Conservation (phyloP, 345 rosid genomes). For the Chamaenerion angustifolium region DNA sequence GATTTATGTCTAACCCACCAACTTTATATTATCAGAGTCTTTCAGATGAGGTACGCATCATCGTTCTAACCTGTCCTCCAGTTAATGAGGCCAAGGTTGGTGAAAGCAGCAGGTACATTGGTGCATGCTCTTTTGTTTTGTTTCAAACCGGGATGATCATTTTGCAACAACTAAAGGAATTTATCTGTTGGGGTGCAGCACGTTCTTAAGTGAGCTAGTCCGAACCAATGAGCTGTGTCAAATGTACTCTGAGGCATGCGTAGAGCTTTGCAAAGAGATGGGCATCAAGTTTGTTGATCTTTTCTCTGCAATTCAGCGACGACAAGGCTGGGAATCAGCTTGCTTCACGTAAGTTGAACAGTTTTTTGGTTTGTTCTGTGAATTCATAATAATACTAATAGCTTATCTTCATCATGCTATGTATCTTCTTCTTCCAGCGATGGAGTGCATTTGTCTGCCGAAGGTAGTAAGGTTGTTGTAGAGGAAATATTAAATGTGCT, state of each 20-base stretch:
- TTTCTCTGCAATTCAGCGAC: slow-evolving; percentile 49
- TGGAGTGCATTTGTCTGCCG: slow-evolving; percentile 75
- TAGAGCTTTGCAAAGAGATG: slow-evolving; percentile 60
- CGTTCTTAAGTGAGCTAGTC: slow-evolving; percentile 43
- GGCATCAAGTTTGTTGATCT: slow-evolving; percentile 63
- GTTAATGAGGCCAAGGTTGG: slow-evolving; percentile 68
- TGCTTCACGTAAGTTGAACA: slow-evolving; percentile 63
- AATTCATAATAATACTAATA: no score
- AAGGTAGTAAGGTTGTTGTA: slow-evolving; percentile 79
- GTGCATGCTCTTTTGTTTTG: no score
- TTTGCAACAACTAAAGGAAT: no score
- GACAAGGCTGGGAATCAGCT: slow-evolving; percentile 44
- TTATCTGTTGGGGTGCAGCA: background rate
- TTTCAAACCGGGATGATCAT: no score
- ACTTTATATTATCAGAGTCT: slow-evolving; percentile 42
- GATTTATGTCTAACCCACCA: no score
- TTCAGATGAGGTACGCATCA: slow-evolving; percentile 43
- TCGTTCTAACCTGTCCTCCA: slow-evolving; percentile 77
- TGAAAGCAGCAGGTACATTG: slow-evolving; percentile 41
- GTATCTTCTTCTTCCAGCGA: no score
- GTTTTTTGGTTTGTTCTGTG: background rate
- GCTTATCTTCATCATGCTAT: background rate
- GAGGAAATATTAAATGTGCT: slow-evolving; percentile 68
- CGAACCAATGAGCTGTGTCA: slow-evolving; percentile 83
- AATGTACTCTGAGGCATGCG: slow-evolving; percentile 68